phyloP scores from a whole-genome alignment of 2,329 filamentous ascomycete species.

The Trichoderma harzianum region DNA sequence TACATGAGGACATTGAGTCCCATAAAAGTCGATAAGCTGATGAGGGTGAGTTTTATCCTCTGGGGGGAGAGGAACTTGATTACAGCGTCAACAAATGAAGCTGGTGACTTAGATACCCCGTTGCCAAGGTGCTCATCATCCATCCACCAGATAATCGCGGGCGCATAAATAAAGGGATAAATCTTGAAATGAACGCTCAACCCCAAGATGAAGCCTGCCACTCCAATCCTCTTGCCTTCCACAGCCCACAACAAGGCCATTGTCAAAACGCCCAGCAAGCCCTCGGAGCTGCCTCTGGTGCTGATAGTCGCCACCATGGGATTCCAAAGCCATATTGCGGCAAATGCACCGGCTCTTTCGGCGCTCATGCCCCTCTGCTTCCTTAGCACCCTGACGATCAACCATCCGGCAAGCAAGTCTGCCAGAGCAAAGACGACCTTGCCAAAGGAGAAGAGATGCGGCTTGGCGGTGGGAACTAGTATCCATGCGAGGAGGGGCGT shows the following conservation, averaged over 20 bases:
- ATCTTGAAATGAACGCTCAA: conserved; percentile 96
- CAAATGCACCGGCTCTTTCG: conserved; percentile 66
- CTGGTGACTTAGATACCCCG: neutral
- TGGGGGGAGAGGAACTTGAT: conserved; percentile 49
- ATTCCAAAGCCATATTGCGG: conserved; percentile 89
- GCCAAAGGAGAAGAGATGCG: conserved; percentile 72
- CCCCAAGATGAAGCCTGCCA: conserved; percentile 75
- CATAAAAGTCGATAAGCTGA: conserved; percentile 71
- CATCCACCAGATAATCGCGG: conserved; percentile 77
- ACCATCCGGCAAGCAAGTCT: conserved; percentile 80
- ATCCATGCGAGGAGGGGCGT: conserved; percentile 92
- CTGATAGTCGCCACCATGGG: conserved; percentile 98
- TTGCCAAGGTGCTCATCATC: conserved; percentile 49
- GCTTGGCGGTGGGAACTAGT: conserved; percentile 68
- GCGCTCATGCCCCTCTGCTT: conserved; percentile 43
- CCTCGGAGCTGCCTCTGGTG: conserved; percentile 90
- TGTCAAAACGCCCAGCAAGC: conserved; percentile 80
- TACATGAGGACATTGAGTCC: conserved; percentile 78
- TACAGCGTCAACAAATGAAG: conserved; percentile 26
- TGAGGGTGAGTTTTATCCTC: conserved; percentile 56
- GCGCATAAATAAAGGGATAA: conserved; percentile 94
- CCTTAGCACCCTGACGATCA: conserved; percentile 51
- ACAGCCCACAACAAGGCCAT: conserved; percentile 81
- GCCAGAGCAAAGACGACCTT: conserved; percentile 82
- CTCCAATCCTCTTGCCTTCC: conserved; percentile 53